Percentiles rank a stretch among this genome's conserved stretches.
Conservation (phyloP, 805 yeast genomes). For the Candida berthetii region DNA sequence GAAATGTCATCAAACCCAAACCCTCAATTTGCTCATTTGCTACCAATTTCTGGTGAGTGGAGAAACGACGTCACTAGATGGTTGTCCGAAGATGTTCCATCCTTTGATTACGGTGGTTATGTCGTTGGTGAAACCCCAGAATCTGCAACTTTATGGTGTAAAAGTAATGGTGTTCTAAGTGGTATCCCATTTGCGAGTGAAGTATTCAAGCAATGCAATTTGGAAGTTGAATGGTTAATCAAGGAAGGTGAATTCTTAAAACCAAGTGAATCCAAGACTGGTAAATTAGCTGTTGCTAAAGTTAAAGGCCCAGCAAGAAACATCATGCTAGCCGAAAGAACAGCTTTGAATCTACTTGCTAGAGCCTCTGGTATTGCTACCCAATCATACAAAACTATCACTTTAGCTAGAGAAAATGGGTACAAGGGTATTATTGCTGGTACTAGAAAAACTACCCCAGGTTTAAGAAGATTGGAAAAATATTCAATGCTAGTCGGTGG, state of each 20-base stretch:
- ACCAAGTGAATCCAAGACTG: constrained; percentile 28
- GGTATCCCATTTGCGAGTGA: constrained; percentile 91
- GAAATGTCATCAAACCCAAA: constrained; percentile 18
- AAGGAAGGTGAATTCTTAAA: constrained; percentile 61
- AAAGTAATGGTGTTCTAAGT: constrained; percentile 70
- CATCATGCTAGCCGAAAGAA: constrained; percentile 77
- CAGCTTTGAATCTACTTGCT: constrained; percentile 75
- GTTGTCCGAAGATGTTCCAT: constrained; percentile 85
- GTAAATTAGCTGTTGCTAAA: constrained; percentile 68
- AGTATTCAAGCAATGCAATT: constrained; percentile 69
- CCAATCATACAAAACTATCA: constrained; percentile 49
- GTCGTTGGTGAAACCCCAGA: constrained; percentile 81
- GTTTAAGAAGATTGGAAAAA: constrained; percentile 80
- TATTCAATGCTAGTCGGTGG: constrained; percentile 96
- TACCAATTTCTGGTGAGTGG: constrained; percentile 81
- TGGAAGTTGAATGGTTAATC: constrained; percentile 66
- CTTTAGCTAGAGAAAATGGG: constrained; percentile 59
- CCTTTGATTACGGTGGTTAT: constrained; percentile 90
- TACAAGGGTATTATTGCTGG: constrained; percentile 88
- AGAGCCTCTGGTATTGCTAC: constrained; percentile 89
- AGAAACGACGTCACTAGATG: constrained; percentile 68
- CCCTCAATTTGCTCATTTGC: constrained; percentile 39
- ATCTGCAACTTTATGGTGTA: constrained; percentile 75
- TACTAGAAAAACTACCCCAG: constrained; percentile 97
- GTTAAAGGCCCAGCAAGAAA: constrained; percentile 79